phyloP scores from a whole-genome alignment of 352 stramenopile species.

The Saprolegnia diclina region DNA sequence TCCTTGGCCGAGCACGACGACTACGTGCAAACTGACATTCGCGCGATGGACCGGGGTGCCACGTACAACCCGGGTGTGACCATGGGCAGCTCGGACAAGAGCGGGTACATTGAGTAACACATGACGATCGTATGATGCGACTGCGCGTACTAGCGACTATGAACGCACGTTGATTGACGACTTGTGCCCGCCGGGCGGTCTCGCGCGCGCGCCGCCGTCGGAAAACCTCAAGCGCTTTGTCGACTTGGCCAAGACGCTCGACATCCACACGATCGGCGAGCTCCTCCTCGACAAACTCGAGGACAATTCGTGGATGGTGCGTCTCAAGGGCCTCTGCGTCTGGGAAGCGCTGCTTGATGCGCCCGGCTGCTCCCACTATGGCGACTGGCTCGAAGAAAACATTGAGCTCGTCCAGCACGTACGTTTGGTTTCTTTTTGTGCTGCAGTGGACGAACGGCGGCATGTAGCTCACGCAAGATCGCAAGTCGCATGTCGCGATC shows the following conservation, averaged over 20 bases:
- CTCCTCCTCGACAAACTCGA: slow-evolving; percentile 84
- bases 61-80: slow-evolving; percentile 50
- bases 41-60: slow-evolving; percentile 67
- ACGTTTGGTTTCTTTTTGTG: slow-evolving; percentile 1
- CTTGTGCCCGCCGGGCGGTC: slow-evolving; percentile 64
- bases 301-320: slow-evolving; percentile 75
- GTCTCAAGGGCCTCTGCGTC: slow-evolving; percentile 78
- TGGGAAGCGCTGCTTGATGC: slow-evolving; percentile 72
- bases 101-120: slow-evolving; percentile 52
- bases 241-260: slow-evolving; percentile 78
- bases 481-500: slow-evolving; percentile 69
- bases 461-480: slow-evolving; percentile 53
- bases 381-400: slow-evolving; percentile 80
- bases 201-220: slow-evolving; percentile 63
- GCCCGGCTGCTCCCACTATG: slow-evolving; percentile 52
- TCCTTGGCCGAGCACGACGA: slow-evolving; percentile 83
- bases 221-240: slow-evolving; percentile 81
- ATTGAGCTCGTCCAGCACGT: slow-evolving; percentile 74
- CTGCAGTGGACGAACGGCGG: not conserved
- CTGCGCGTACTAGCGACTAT: slow-evolving; percentile 63
- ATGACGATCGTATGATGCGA: no score
- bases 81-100: slow-evolving; percentile 64
- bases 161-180: slow-evolving; percentile 82
- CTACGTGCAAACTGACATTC: slow-evolving; percentile 43
- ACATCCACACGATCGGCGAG: slow-evolving; percentile 77